These are phyloP conservation scores for Crithidia mellificae DNA, from an alignment of 208 protist genomes.

Conservation along the genomic window DNA sequence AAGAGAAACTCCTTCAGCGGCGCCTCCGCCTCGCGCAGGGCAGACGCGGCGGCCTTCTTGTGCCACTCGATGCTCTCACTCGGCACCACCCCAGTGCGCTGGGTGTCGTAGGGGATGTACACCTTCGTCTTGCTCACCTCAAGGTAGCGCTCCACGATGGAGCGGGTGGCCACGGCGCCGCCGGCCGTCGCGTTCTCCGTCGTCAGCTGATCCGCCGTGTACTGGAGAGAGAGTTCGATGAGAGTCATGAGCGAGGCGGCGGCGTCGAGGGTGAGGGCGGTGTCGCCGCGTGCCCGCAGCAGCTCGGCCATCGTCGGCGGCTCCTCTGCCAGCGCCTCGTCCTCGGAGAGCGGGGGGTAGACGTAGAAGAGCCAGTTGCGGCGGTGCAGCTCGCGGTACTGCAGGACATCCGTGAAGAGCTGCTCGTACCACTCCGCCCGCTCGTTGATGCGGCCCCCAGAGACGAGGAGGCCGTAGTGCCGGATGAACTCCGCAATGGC, in stretches of 20 bases:
- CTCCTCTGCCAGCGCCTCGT: slow-evolving; percentile 10
- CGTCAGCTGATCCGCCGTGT: slow-evolving; percentile 37
- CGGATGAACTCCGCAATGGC: slow-evolving; percentile 48
- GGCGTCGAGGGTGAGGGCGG: slow-evolving; percentile 1
- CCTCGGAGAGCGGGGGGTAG: slow-evolving; percentile 35
- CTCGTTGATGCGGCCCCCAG: slow-evolving; percentile 42
- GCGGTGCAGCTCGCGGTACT: slow-evolving; percentile 49
- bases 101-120: slow-evolving; percentile 46
- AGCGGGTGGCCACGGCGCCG: slow-evolving; percentile 14
- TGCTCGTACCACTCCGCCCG: slow-evolving; percentile 42
- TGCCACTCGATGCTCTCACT: slow-evolving; percentile 33
- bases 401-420: slow-evolving; percentile 40
- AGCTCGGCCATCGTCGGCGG: slow-evolving; percentile 42
- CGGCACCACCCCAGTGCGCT: slow-evolving; percentile 33
- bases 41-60: slow-evolving; percentile 22
- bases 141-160: slow-evolving; percentile 48
- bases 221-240: slow-evolving; percentile 25
- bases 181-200: slow-evolving; percentile 3
- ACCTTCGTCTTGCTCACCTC: slow-evolving; percentile 40
- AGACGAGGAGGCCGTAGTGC: slow-evolving; percentile 42
- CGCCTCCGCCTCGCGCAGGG: slow-evolving; percentile 28
- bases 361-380: slow-evolving; percentile 53
- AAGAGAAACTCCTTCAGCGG: slow-evolving; percentile 43
- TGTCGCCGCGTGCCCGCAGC: slow-evolving; percentile 18
- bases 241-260: slow-evolving; percentile 19